Conservation (phyloP, 1,284 basidiomycete species). For the Sparassis latifolia region DNA sequence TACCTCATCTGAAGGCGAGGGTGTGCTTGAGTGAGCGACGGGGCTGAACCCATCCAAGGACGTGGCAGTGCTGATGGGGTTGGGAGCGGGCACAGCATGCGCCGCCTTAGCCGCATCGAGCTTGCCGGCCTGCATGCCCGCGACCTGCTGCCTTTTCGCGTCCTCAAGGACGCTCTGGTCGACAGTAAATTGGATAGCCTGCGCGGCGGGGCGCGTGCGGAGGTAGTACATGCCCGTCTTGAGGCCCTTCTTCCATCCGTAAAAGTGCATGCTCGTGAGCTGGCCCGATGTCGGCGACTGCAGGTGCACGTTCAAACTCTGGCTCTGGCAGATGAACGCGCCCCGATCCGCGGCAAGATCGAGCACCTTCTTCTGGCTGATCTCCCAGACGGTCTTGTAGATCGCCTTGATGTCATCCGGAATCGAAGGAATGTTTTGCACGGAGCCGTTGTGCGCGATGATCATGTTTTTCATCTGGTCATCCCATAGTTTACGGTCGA, state of each 20-base stretch:
- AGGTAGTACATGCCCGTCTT: constrained; percentile 99
- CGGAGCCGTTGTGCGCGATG: constrained; percentile 94
- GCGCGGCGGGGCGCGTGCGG: constrained; percentile 88
- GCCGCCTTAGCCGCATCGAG: neutral
- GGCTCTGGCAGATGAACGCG: constrained; percentile 96
- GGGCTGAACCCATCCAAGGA: constrained; percentile 1
- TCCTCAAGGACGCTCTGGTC: constrained; percentile 77
- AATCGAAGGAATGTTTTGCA: constrained; percentile 86
- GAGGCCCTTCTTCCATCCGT: constrained; percentile 98
- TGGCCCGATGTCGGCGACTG: constrained; percentile 90
- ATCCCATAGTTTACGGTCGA: constrained; percentile 94
- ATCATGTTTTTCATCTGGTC: constrained; percentile 99
- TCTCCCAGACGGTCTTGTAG: constrained; percentile 99
- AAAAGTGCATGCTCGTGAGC: constrained; percentile 99
- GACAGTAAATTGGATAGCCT: constrained; percentile 98
- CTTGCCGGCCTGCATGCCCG: constrained; percentile 21
- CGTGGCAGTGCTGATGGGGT: constrained; percentile 5
- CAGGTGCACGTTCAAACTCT: constrained; percentile 90
- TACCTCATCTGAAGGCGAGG: constrained; percentile 12
- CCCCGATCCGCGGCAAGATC: constrained; percentile 98
- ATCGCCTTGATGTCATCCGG: constrained; percentile 91
- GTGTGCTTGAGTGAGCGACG: constrained; percentile 6
- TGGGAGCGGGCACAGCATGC: constrained; percentile 9
- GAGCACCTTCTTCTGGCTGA: constrained; percentile 96
- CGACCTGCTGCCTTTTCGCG: constrained; percentile 50